Evolutionary conservation across 768 basidiomycete genomes (phyloP).

Genomic region (Sarcodon sp.): DNA sequence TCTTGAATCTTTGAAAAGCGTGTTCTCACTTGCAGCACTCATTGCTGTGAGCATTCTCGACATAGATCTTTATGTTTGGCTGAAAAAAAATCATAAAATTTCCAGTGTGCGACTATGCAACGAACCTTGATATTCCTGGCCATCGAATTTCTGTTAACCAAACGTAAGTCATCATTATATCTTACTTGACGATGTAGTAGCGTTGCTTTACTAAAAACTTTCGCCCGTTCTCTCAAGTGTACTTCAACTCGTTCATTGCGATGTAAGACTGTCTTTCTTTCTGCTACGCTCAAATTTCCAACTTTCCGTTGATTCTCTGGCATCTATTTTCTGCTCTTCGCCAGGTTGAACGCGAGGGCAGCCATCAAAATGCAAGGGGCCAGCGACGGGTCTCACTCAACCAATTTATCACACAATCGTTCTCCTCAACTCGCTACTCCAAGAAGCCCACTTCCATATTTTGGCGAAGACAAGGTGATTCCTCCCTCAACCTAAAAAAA

Average conservation of each 20-base stretch:
- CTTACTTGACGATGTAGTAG: too few species aligned
- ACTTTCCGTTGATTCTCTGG: too few species aligned
- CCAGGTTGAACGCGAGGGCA: too few species aligned
- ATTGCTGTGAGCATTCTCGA: background rate
- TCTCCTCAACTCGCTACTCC: too few species aligned
- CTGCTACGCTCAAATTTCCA: too few species aligned
- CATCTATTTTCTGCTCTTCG: too few species aligned
- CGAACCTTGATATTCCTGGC: conserved; percentile 9
- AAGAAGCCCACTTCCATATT: too few species aligned
- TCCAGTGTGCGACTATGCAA: conserved; percentile 8
- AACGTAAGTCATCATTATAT: conserved; percentile 10
- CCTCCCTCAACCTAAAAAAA: too few species aligned
- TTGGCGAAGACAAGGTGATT: too few species aligned
- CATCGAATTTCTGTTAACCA: conserved; percentile 11
- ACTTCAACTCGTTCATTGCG: conserved; percentile 19
- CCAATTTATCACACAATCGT: too few species aligned
- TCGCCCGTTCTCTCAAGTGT: conserved; percentile 8
- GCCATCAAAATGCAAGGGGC: too few species aligned
- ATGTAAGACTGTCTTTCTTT: conserved; percentile 8
- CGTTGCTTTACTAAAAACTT: background rate
- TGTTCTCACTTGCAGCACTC: background rate
- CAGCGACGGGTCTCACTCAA: too few species aligned
- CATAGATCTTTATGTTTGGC: background rate
- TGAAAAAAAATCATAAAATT: background rate
- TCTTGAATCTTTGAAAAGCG: background rate